These are phyloP conservation scores for Hypericum perforatum DNA, from an alignment of 345 rosid species.

Conservation along the genomic window DNA sequence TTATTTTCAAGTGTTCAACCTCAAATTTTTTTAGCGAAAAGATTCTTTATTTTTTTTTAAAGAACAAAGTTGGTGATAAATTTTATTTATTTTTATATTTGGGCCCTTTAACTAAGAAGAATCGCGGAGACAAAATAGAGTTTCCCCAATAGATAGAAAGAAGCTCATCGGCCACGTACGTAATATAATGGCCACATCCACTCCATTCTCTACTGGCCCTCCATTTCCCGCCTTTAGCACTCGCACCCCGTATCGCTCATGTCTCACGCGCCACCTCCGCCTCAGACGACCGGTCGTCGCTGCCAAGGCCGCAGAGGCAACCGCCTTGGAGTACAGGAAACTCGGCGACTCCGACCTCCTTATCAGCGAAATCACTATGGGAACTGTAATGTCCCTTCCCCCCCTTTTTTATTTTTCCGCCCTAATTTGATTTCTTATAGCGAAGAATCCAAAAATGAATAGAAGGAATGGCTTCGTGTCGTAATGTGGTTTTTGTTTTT, in stretches of 20 bases:
- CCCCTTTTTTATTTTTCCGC: neutral
- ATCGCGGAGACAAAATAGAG: too few relatives aligned
- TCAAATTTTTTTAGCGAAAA: too few relatives aligned
- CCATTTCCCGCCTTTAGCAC: neutral
- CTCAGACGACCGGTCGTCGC: neutral
- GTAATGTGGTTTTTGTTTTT: neutral
- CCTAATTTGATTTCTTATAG: neutral
- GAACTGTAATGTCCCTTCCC: slow-evolving; percentile 41
- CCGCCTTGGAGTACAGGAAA: slow-evolving; percentile 52
- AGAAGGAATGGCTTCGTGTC: too few relatives aligned
- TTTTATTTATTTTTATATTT: too few relatives aligned
- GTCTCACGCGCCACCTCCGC: neutral
- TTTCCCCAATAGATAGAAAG: too few relatives aligned
- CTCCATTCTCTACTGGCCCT: too few relatives aligned
- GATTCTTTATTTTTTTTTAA: too few relatives aligned
- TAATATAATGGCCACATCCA: too few relatives aligned
- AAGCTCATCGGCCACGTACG: too few relatives aligned
- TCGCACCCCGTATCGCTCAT: neutral
- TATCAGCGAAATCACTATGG: slow-evolving; percentile 65
- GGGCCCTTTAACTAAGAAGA: too few relatives aligned
- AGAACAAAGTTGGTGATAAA: too few relatives aligned
- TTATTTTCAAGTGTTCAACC: too few relatives aligned
- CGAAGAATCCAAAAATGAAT: neutral
- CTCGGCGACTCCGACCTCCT: slow-evolving; percentile 76
- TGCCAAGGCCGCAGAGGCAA: slow-evolving; percentile 25